These are phyloP conservation scores for Fusarium sp. DNA, from an alignment of 2,329 filamentous ascomycete genomes.

Conservation along the genomic window DNA sequence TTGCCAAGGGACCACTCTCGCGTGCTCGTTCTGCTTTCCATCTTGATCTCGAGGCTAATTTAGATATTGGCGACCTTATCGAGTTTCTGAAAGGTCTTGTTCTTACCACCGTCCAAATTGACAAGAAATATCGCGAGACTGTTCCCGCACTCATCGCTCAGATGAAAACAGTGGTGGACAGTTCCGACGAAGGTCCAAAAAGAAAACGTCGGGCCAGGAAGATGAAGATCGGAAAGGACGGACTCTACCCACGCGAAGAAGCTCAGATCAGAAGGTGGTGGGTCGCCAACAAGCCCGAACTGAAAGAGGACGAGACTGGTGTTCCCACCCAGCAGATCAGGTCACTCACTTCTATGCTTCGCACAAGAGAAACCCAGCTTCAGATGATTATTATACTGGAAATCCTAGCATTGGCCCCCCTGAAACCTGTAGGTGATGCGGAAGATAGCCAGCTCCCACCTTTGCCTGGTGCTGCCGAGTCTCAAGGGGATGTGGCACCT, in stretches of 20 bases:
- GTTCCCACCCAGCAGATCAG: constrained; percentile 68
- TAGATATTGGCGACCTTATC: constrained; percentile 74
- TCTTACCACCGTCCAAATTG: constrained; percentile 75
- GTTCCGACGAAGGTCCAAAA: constrained; percentile 62
- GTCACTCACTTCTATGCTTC: constrained; percentile 73
- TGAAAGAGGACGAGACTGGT: constrained; percentile 62
- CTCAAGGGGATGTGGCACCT: constrained; percentile 49
- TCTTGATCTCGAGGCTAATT: constrained; percentile 69
- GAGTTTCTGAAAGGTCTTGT: constrained; percentile 77
- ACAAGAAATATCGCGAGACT: constrained; percentile 84
- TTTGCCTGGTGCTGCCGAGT: constrained; percentile 55
- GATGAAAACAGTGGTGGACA: constrained; percentile 69
- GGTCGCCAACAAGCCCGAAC: constrained; percentile 67
- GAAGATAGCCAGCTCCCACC: constrained; percentile 63
- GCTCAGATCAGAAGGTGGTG: constrained; percentile 78
- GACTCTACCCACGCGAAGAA: constrained; percentile 76
- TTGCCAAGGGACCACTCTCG: constrained; percentile 84
- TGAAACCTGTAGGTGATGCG: constrained; percentile 57
- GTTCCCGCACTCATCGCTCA: constrained; percentile 72
- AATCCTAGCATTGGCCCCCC: constrained; percentile 76
- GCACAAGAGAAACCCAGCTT: constrained; percentile 81
- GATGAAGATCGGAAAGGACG: constrained; percentile 75
- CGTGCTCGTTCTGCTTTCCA: constrained; percentile 79
- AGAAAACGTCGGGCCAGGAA: constrained; percentile 72
- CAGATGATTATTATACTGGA: constrained; percentile 86